phyloP scores from a whole-genome alignment of 2,329 filamentous ascomycete species.

The Botrytis tulipae region DNA sequence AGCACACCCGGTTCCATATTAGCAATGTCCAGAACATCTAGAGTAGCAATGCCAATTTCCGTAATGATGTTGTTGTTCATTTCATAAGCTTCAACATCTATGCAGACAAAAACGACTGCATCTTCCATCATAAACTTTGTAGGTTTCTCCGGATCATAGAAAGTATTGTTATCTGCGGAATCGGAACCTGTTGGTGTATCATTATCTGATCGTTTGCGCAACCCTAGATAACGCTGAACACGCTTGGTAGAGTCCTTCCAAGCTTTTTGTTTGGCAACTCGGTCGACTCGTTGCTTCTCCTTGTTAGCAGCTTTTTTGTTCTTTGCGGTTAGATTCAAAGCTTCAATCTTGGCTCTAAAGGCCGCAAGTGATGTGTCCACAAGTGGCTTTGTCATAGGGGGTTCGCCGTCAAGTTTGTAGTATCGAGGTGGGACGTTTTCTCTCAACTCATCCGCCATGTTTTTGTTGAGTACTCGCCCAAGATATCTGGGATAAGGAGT shows the following conservation, averaged over 20 bases:
- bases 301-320: slow-evolving; percentile 46
- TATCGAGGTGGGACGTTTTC: slow-evolving; percentile 37
- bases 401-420: slow-evolving; percentile 33
- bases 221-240: slow-evolving; percentile 68
- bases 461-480: slow-evolving; percentile 51
- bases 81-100: slow-evolving; percentile 86
- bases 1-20: slow-evolving; percentile 56
- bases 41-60: slow-evolving; percentile 78
- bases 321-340: slow-evolving; percentile 50
- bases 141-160: slow-evolving; percentile 46
- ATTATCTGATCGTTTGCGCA: slow-evolving; percentile 46
- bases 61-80: slow-evolving; percentile 64
- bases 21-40: slow-evolving; percentile 65
- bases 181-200: slow-evolving; percentile 23
- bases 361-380: slow-evolving; percentile 42
- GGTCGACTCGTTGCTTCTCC: slow-evolving; percentile 50
- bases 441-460: slow-evolving; percentile 33
- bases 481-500: slow-evolving; percentile 68
- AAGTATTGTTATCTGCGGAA: slow-evolving; percentile 31
- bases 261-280: slow-evolving; percentile 49
- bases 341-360: slow-evolving; percentile 56
- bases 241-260: slow-evolving; percentile 59
- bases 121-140: slow-evolving; percentile 49
- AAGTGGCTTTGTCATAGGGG: slow-evolving; percentile 35
- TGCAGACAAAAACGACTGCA: slow-evolving; percentile 67